phyloP scores from a whole-genome alignment of 345 rosid genomes.

The Xanthoceras sorbifolium region DNA sequence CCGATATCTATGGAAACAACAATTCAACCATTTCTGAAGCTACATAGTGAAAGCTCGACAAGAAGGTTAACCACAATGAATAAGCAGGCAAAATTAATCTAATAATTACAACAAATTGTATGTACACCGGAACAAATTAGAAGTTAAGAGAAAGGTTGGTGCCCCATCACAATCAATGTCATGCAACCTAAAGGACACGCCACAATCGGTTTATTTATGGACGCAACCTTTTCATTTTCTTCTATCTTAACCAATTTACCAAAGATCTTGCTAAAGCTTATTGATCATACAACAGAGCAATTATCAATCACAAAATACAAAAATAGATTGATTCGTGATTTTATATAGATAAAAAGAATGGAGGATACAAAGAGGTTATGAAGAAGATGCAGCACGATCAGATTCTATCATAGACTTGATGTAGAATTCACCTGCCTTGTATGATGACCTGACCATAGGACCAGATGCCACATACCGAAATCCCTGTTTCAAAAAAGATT shows the following conservation, averaged over 20 bases:
- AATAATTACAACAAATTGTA: constrained; percentile 23
- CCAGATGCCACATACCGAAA: constrained; percentile 98
- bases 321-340: not conserved
- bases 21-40: not conserved
- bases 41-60: not conserved
- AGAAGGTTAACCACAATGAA: not conserved
- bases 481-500: constrained; percentile 56
- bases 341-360: not conserved
- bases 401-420: constrained; percentile 96
- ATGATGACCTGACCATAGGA: constrained; percentile 98
- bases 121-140: constrained; percentile 20
- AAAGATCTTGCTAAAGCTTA: not conserved
- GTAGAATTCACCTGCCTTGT: constrained; percentile 98
- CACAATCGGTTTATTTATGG: not conserved
- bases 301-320: constrained; percentile 6
- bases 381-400: constrained; percentile 68
- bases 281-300: not conserved
- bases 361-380: constrained; percentile 25
- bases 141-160: not conserved
- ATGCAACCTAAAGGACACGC: constrained; percentile 9
- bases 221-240: not conserved
- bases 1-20: not conserved
- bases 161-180: not conserved
- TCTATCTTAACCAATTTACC: constrained; percentile 9
- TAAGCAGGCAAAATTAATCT: not conserved